These are phyloP conservation scores for Bathelium albidoporum DNA, from an alignment of 495 filamentous ascomycete species.

Conservation along the genomic window DNA sequence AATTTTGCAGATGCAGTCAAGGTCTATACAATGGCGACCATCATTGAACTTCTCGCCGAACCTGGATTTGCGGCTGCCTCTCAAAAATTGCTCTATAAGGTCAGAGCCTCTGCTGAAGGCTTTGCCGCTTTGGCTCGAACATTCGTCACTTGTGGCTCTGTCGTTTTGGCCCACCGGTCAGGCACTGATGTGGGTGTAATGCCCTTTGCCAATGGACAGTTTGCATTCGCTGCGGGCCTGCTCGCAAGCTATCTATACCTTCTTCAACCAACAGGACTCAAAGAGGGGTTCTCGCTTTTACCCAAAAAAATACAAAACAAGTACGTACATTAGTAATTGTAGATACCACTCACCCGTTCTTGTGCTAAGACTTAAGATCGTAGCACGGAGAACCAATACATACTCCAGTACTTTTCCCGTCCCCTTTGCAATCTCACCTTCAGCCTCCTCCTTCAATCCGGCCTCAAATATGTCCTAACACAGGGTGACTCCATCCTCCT, in stretches of 20 bases:
- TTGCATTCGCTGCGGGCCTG: constrained; percentile 61
- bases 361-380: constrained; percentile 12
- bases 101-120: constrained; percentile 70
- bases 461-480: constrained; percentile 84
- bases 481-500: constrained; percentile 90
- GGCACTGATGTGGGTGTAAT: constrained; percentile 56
- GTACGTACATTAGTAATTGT: constrained; percentile 24
- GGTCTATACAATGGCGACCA: constrained; percentile 62
- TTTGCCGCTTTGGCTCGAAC: constrained; percentile 69
- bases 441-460: constrained; percentile 74
- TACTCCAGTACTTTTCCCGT: constrained; percentile 54
- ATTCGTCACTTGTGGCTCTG: constrained; percentile 53
- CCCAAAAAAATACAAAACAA: constrained; percentile 37
- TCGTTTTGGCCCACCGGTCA: constrained; percentile 44
- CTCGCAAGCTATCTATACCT: constrained; percentile 49
- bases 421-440: constrained; percentile 56
- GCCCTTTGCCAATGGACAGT: constrained; percentile 81
- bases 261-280: constrained; percentile 15
- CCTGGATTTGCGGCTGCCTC: constrained; percentile 78
- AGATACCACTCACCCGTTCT: not conserved
- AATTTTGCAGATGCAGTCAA: constrained; percentile 53
- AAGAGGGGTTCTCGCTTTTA: constrained; percentile 30
- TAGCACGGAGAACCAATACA: constrained; percentile 36
- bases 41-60: constrained; percentile 73
- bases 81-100: constrained; percentile 65